phyloP scores from a whole-genome alignment of 176 grass and related monocot genomes.

The Calamus simplicifolius region DNA sequence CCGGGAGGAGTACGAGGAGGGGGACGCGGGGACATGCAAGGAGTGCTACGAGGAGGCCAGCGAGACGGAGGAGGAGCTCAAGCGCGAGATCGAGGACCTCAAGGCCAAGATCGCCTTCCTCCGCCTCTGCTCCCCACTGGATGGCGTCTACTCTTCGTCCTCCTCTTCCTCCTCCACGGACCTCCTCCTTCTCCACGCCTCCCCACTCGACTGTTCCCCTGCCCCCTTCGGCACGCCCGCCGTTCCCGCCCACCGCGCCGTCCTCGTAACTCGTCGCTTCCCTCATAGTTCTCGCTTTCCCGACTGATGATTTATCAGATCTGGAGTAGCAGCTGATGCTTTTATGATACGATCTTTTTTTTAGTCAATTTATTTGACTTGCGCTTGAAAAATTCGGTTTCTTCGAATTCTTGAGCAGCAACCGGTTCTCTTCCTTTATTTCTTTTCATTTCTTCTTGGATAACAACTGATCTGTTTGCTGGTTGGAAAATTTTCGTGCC shows the following conservation, averaged over 20 bases:
- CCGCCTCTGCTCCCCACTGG: constrained; percentile 46
- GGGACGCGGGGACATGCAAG: constrained; percentile 81
- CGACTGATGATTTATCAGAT: constrained; percentile 4
- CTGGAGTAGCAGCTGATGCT: too few relatives aligned
- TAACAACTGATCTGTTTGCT: too few relatives aligned
- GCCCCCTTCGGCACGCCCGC: constrained; percentile 26
- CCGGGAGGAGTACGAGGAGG: constrained; percentile 69
- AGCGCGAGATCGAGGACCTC: constrained; percentile 91
- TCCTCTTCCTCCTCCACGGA: constrained; percentile 6
- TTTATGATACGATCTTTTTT: too few relatives aligned
- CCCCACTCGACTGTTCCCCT: constrained; percentile 12
- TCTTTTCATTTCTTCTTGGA: too few relatives aligned
- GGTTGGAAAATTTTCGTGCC: too few relatives aligned
- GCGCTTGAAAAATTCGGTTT: too few relatives aligned
- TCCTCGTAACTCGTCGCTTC: constrained; percentile 35
- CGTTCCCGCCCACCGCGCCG: constrained; percentile 61
- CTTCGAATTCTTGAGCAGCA: too few relatives aligned
- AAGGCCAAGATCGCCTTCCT: constrained; percentile 68
- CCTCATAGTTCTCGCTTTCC: not conserved
- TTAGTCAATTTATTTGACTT: too few relatives aligned
- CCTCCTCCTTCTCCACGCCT: constrained; percentile 46
- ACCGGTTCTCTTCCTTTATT: too few relatives aligned
- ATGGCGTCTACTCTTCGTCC: constrained; percentile 10
- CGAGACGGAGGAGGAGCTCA: constrained; percentile 98
- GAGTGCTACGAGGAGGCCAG: constrained; percentile 97